Conservation (phyloP, 2,329 filamentous ascomycete species). For the Coniochaeta sp. region DNA sequence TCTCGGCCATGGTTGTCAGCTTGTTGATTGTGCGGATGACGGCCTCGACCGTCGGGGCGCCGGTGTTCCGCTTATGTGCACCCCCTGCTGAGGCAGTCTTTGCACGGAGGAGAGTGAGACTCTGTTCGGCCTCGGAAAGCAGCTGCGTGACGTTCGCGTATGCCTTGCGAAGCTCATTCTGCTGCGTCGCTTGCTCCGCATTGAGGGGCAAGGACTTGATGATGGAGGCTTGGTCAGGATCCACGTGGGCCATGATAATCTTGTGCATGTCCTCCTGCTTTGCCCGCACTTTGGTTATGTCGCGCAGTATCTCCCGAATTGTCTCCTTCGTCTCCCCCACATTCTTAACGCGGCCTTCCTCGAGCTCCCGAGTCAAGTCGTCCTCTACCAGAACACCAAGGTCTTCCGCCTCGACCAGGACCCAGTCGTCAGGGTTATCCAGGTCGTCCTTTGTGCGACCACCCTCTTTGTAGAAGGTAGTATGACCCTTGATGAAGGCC, state of each 20-base stretch:
- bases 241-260: conserved; percentile 61
- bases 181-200: conserved; percentile 74
- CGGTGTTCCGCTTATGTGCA: conserved; percentile 33
- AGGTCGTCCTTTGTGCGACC: conserved; percentile 60
- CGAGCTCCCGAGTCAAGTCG: conserved; percentile 56
- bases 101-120: conserved; percentile 69
- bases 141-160: conserved; percentile 67
- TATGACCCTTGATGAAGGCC: conserved; percentile 61
- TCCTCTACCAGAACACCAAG: conserved; percentile 57
- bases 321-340: conserved; percentile 61
- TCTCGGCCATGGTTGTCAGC: conserved; percentile 89
- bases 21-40: conserved; percentile 86
- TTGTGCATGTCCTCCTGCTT: conserved; percentile 74
- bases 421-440: conserved; percentile 61
- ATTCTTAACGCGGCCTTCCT: conserved; percentile 60
- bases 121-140: conserved; percentile 73
- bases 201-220: conserved; percentile 68
- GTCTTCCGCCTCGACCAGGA: conserved; percentile 66
- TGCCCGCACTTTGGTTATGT: conserved; percentile 63
- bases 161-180: conserved; percentile 73
- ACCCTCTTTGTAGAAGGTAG: conserved; percentile 40
- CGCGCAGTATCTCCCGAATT: conserved; percentile 60
- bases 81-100: conserved; percentile 57
- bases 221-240: conserved; percentile 58
- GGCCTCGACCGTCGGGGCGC: conserved; percentile 70